Base-by-base conservation (phyloP, 495 filamentous ascomycete genomes). In the Penicillium soppii region DNA sequence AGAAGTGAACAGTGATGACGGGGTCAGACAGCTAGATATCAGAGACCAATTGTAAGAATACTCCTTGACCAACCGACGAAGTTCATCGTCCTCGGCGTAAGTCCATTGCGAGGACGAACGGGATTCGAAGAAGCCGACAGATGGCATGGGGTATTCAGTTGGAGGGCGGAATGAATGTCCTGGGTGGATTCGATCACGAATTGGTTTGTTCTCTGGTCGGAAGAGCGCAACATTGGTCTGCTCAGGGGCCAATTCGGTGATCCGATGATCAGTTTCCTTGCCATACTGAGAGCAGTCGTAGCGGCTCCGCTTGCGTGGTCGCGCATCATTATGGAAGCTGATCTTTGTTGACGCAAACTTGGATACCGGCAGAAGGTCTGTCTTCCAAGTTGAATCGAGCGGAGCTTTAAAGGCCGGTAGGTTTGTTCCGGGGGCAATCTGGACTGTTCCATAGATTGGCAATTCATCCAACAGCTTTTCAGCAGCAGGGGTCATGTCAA, bases 41-140 rank as follows among this genome's bases (percentile, higher is more conserved):
- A 98, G 74, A 9, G 91, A 90, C 94, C 94, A 98, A 62, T 98
- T 97, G 68, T 96, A 96, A 0, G 90, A 88, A 61, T 92, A 96
- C 48, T 97, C 91, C 57, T 90, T 86, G 12, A 95, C 92, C 35
- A 95, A 72, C 19, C 76, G 77, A 43, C 89, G 88, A 17, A 98
- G 76, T 62, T 91, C 88, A 55, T 97, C 89, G 57, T 98, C 94
- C 63, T 98, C 94, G 4, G 84, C 75, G 59, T 80, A 81, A 0
- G 88, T 90, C 94, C 94, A 98, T 57, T 96, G 90, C 16, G 94
- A 97, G 5, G 90, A 84, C 39, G 75, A 79, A 15, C 95, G 78
- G 44, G 75, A 83, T 67, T 98, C 95, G 58, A 92, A 97, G 68
- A 97, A 98, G 32, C 77, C 81, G 57, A 89, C 85, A 15, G 86